Evolutionary conservation across 2,329 filamentous ascomycete genomes (phyloP), one percentile per base, ranked within the genome.

Genomic region (Penicillium fuscoglaucum): DNA sequence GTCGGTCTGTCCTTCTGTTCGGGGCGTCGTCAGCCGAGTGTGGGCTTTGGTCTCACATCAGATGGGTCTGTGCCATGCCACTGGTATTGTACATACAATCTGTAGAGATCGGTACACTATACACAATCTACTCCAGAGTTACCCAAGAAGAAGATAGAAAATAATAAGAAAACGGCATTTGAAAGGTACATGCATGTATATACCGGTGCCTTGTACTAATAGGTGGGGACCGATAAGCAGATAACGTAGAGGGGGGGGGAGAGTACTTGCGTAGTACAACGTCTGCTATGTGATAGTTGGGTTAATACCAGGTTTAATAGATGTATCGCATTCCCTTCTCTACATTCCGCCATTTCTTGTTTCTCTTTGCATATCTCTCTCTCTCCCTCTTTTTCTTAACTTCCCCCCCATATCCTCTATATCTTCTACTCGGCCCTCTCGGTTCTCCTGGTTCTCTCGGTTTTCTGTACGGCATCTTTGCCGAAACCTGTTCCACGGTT

Each of bases 401-500:
- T 45, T 43, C 45, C 45, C 31, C 39, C 40, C 24, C 45, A 8
- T 19, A 21, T 17, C 8, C 10, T 47, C 37, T 37, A 15, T 21
- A 37, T 49, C 31, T 5, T 45, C 40, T 46, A 12, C 15, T 43
- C 55, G 45, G 46, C 19, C 29, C n/a, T 31, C 35, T 58, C 55
- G 60, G 54, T 46, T 44, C 45, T 31, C 35, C 56, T 52, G 57
- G 54, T 52, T 46, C 45, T 55, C 46, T 59, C 54, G 56, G 50
- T 53, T 39, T 40, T 60, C 37, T 41, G 44, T 46, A 56, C 33
- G 51, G 49, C 40, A n/a, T 28, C 24, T 45, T 45, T 45, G 43
- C 43, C 43, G 43, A 45, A 29, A 28, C 7, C 39, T 59, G 61
- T 62, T 59, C 63, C 63, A 65, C 58, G 63, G 63, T 65, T 65